A percentile compares a stretch with the other conserved stretches of the same genome.
phyloP scores from a whole-genome alignment of 495 filamentous ascomycete genomes.

The Aspergillus nanangensis region DNA sequence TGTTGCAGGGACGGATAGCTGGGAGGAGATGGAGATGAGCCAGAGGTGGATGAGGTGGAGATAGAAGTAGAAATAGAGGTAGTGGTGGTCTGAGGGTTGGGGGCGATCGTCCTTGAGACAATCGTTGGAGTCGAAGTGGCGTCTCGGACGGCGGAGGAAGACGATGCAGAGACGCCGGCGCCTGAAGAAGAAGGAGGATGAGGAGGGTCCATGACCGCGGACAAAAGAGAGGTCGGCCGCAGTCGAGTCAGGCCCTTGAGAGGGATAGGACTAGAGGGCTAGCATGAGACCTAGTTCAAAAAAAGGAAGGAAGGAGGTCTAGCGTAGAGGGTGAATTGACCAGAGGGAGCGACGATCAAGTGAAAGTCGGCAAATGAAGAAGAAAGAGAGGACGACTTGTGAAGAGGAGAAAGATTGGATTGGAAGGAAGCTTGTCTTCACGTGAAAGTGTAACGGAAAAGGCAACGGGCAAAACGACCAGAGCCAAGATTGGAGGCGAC shows the following conservation, averaged over 20 bases:
- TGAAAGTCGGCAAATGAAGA: not conserved
- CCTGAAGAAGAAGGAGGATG: no score
- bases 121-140: slow-evolving; percentile 9
- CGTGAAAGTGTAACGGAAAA: not conserved
- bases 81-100: not conserved
- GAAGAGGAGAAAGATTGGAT: not conserved
- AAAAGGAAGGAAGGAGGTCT: not conserved
- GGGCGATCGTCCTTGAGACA: slow-evolving; percentile 9
- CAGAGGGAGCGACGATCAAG: not conserved
- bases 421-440: not conserved
- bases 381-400: not conserved
- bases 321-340: not conserved
- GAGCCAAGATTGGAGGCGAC: no score
- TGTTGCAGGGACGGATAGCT: slow-evolving; percentile 19
- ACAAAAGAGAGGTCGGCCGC: no score
- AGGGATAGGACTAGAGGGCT: not conserved
- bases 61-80: slow-evolving; percentile 7
- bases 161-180: slow-evolving; percentile 14
- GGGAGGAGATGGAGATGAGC: slow-evolving; percentile 10
- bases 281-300: not conserved
- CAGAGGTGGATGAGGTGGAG: slow-evolving; percentile 7
- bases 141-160: slow-evolving; percentile 13
- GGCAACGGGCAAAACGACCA: not conserved
- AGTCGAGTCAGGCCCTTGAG: no score
- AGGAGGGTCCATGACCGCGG: slow-evolving; percentile 20